A percentile compares a stretch with the other conserved stretches of the same genome.
These are phyloP conservation scores for Cytospora schulzeri DNA, from an alignment of 2,329 filamentous ascomycete species.

Conservation along the genomic window DNA sequence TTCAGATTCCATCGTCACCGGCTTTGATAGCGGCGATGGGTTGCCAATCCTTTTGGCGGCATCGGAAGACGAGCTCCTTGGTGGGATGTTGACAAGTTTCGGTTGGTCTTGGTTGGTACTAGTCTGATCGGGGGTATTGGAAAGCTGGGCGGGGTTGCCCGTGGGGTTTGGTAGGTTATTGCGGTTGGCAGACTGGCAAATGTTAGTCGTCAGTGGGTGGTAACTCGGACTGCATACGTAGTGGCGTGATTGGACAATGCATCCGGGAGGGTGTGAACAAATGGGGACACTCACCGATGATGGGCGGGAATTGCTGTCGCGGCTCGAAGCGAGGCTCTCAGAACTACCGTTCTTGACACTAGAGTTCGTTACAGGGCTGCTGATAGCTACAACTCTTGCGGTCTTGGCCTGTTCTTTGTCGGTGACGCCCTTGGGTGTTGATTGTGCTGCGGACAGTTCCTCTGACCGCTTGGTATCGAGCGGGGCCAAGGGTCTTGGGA, in stretches of 20 bases:
- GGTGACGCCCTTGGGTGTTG: conserved; percentile 35
- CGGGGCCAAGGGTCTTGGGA: conserved; percentile 42
- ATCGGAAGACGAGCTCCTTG: conserved; percentile 66
- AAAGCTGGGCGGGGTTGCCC: conserved; percentile 52
- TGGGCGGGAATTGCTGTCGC: conserved; percentile 61
- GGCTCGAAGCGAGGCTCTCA: conserved; percentile 64
- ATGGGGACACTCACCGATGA: conserved; percentile 61
- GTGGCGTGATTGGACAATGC: conserved; percentile 48
- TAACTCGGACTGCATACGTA: conserved; percentile 3
- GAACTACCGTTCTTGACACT: conserved; percentile 57
- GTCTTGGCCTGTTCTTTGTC: conserved; percentile 45
- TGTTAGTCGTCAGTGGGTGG: conserved; percentile 50
- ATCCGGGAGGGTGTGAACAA: conserved; percentile 28
- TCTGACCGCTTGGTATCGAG: conserved; percentile 41
- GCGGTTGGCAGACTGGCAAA: conserved; percentile 62
- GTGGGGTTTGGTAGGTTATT: conserved; percentile 54
- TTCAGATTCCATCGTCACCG: conserved; percentile 63
- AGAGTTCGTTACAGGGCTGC: conserved; percentile 37
- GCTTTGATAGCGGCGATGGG: conserved; percentile 75
- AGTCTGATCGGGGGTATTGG: conserved; percentile 49
- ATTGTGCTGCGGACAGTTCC: conserved; percentile 38
- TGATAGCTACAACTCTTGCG: conserved; percentile 37
- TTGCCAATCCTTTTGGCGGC: conserved; percentile 65
- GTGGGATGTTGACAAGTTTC: conserved; percentile 60
- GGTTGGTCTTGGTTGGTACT: conserved; percentile 54